Base-by-base conservation (phyloP, 2,329 filamentous ascomycete species). In the Neopestalotiopsis clavispora region DNA sequence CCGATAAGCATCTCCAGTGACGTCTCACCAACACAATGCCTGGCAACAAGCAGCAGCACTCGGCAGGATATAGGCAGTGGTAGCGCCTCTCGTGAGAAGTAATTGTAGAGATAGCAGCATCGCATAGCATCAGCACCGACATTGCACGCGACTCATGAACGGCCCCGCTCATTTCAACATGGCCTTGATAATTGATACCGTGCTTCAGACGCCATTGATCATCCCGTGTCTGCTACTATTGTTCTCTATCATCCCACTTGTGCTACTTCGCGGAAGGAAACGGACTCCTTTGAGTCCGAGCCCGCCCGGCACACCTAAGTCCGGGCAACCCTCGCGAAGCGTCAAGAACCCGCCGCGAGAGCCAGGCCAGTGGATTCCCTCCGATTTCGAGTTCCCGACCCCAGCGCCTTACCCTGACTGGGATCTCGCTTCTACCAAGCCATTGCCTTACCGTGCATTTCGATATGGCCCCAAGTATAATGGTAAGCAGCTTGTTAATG, bases 401-500 rank as follows among this genome's bases (percentile, higher is more conserved):
- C 88, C 91, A 4, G 66, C 80, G 0, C 88, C 92, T 0, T 94
- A 92, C 74, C 87, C 88, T 0, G 79, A 88, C 76, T 95, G 92
- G 91, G 89, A 90, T 58, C 78, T 94, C 45, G 83, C 87, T 30
- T 80, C 82, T n/a, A 93, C 91, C 1, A 91, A 91, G 69, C 92
- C 93, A 0, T 86, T 94, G 0, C 91, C 92, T 0, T 95, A 95
- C 80, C 87, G 93, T 5, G 92, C 93, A 0, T 95, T 95, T 78
- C 88, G 91, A 73, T 89, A 94, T 77, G 92, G 93, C 0, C 92
- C 92, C 7, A 92, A 90, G 70, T 94, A 94, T 78, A 87, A 92
- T 75, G 45, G 45, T 52, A n/a, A 38, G 34, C 10, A 38, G 34
- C 34, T 28, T 28, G 23, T 28, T 28, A 38, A 10, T 38, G 10